Evolutionary conservation across 2,329 filamentous ascomycete species (phyloP).

Genomic region (Dactylellina leptospora): DNA sequence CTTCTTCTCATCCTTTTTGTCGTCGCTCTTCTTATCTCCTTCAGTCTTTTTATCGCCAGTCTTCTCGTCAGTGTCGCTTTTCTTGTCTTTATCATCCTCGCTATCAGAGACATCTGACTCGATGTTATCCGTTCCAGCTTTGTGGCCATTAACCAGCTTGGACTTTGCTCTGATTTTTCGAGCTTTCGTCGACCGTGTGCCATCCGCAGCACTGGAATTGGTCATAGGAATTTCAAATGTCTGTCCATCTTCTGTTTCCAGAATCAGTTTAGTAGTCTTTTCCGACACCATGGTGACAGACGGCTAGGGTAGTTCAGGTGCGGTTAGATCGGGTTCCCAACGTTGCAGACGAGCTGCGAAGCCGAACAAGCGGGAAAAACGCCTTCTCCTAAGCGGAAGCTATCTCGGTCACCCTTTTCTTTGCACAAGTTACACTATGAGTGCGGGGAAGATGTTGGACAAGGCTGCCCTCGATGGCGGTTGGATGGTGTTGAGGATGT

Average conservation of each 20-base stretch:
- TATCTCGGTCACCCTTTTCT: too few relatives aligned
- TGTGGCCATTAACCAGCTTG: neutral
- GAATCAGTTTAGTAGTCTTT: neutral
- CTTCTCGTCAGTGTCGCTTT: neutral
- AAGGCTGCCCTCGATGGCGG: neutral
- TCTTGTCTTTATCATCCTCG: neutral
- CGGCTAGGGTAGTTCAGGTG: too few relatives aligned
- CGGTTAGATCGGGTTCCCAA: too few relatives aligned
- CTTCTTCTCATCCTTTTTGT: neutral
- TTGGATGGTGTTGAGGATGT: neutral
- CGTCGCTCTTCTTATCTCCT: neutral
- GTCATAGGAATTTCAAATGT: neutral
- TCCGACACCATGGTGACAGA: neutral
- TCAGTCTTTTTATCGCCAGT: neutral
- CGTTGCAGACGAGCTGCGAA: too few relatives aligned
- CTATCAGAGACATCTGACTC: neutral
- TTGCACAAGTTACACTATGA: too few relatives aligned
- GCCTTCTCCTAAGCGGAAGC: too few relatives aligned
- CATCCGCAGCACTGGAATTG: neutral
- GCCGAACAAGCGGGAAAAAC: too few relatives aligned
- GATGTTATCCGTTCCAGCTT: neutral
- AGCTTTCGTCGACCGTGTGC: neutral
- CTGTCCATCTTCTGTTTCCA: neutral
- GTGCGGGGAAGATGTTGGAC: too few relatives aligned
- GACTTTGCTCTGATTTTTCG: neutral